These are phyloP conservation scores for Polymyxa betae DNA, from an alignment of 208 protist genomes.

Conservation along the genomic window DNA sequence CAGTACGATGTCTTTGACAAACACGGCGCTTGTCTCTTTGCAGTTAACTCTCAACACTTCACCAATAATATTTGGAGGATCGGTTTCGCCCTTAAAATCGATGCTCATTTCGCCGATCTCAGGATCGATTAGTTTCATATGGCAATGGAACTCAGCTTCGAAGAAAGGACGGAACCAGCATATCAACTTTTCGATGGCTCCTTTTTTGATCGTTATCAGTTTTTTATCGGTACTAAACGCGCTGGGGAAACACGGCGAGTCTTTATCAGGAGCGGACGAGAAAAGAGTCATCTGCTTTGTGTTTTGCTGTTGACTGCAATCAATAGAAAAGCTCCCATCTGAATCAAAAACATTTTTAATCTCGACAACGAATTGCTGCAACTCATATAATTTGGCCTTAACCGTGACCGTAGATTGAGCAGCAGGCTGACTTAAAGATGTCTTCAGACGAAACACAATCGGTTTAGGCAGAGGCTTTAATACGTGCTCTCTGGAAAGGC, in stretches of 20 bases:
- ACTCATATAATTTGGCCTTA: neutral
- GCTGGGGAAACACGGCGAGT: neutral
- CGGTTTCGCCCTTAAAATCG: neutral
- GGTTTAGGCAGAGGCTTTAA: neutral
- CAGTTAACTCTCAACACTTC: neutral
- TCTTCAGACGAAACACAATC: neutral
- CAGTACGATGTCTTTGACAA: conserved; percentile 37
- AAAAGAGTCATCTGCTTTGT: neutral
- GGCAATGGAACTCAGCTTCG: neutral
- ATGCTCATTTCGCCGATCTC: conserved; percentile 41
- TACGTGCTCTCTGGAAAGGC: neutral
- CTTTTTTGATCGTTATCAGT: neutral
- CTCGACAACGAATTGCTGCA: neutral
- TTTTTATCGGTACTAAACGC: neutral
- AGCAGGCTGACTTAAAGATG: neutral
- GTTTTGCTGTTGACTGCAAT: neutral
- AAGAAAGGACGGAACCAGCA: neutral
- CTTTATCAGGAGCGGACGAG: neutral
- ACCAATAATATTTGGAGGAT: neutral
- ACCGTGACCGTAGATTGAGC: neutral
- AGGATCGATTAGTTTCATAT: neutral
- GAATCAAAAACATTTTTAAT: neutral
- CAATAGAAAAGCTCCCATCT: neutral
- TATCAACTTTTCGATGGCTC: neutral
- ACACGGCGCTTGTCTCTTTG: conserved; percentile 5